A percentile compares a stretch with the other conserved stretches of the same genome.
phyloP scores from a whole-genome alignment of 305 asterid genomes.

The Petunia hybrid region DNA sequence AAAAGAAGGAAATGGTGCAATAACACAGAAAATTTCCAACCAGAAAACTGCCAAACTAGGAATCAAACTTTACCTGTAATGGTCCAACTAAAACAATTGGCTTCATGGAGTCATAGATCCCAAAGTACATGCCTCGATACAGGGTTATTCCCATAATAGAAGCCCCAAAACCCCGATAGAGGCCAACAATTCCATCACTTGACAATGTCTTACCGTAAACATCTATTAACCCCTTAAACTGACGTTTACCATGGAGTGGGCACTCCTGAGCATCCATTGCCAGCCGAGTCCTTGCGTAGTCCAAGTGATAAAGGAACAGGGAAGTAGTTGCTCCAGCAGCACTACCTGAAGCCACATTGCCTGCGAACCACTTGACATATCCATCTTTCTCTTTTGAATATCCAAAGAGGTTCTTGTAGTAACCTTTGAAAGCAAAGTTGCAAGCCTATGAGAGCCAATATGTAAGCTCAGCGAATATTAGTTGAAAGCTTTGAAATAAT shows the following conservation, averaged over 20 bases:
- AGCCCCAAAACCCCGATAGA: slow-evolving; percentile 88
- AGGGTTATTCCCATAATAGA: slow-evolving; percentile 83
- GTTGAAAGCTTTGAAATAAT: neutral
- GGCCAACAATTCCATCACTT: slow-evolving; percentile 82
- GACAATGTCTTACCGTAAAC: slow-evolving; percentile 80
- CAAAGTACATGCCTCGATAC: slow-evolving; percentile 93
- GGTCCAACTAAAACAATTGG: slow-evolving; percentile 85
- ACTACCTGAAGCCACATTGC: slow-evolving; percentile 97
- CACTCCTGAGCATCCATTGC: slow-evolving; percentile 68
- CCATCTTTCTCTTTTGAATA: slow-evolving; percentile 89
- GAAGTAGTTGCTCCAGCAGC: slow-evolving; percentile 99
- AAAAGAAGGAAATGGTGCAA: slow-evolving; percentile 24
- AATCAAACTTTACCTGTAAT: slow-evolving; percentile 52
- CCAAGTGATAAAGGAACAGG: slow-evolving; percentile 85
- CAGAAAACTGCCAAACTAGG: neutral
- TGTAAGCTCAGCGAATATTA: slow-evolving; percentile 6
- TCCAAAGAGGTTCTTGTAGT: slow-evolving; percentile 73
- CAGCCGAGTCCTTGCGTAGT: slow-evolving; percentile 91
- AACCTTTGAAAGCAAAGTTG: slow-evolving; percentile 93
- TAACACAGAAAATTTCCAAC: neutral
- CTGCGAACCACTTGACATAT: slow-evolving; percentile 87
- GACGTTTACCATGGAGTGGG: slow-evolving; percentile 59
- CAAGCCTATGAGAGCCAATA: slow-evolving; percentile 63
- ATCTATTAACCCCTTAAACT: slow-evolving; percentile 76
- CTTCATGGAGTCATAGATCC: slow-evolving; percentile 86